phyloP scores from a whole-genome alignment of 352 stramenopile species.

The Phytophthora pseudosyringae region DNA sequence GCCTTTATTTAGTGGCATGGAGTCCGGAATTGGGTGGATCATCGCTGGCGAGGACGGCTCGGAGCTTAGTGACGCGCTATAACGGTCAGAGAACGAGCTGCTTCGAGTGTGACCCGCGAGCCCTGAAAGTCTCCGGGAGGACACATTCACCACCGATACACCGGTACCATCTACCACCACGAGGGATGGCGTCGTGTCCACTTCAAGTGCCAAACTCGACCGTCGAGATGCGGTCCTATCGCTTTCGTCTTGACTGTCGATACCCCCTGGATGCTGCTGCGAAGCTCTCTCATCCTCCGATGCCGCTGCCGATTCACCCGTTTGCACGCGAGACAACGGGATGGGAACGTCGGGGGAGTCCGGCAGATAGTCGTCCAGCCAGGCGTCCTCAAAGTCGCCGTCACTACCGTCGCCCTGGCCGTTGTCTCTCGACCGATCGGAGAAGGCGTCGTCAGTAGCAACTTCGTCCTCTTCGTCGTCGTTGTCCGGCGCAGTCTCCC shows the following conservation, averaged over 20 bases:
- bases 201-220: conserved; percentile 26
- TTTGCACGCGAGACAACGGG: not conserved
- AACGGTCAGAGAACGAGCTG: conserved; percentile 12
- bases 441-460: conserved; percentile 20
- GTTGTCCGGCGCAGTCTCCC: conserved; percentile 38
- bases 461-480: conserved; percentile 30
- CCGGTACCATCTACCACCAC: conserved; percentile 24
- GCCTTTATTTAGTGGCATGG: conserved; percentile 21
- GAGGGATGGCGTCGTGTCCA: conserved; percentile 26
- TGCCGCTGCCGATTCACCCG: not conserved
- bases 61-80: conserved; percentile 8
- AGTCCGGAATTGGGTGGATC: conserved; percentile 40
- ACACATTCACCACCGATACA: conserved; percentile 16
- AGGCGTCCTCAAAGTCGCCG: conserved; percentile 47
- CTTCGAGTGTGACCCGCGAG: conserved; percentile 21
- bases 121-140: conserved; percentile 26
- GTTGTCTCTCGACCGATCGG: conserved; percentile 6
- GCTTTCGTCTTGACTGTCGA: conserved; percentile 23
- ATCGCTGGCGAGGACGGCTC: conserved; percentile 25
- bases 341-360: conserved; percentile 3
- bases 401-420: conserved; percentile 29
- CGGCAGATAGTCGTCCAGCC: conserved; percentile 47
- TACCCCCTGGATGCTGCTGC: conserved; percentile 1
- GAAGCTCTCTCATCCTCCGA: conserved; percentile 13
- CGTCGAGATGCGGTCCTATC: conserved; percentile 11